These are phyloP conservation scores for Pythium utonaiense DNA, from an alignment of 352 stramenopile genomes.

Conservation along the genomic window DNA sequence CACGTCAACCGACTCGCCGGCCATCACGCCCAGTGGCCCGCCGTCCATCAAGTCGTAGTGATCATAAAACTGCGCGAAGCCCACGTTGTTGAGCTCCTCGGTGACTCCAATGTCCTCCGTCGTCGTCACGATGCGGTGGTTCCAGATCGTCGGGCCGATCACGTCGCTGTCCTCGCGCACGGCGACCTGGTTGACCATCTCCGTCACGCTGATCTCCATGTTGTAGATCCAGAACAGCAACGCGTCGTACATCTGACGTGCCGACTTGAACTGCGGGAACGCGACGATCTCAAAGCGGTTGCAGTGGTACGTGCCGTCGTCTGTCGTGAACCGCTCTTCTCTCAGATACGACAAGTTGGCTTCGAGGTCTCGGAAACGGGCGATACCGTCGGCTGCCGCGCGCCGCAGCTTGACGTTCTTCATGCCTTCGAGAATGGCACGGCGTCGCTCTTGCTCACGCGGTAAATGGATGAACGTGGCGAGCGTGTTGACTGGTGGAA, in stretches of 20 bases:
- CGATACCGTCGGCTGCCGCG: conserved; percentile 9
- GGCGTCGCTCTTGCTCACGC: conserved; percentile 1
- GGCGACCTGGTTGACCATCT: too few species aligned
- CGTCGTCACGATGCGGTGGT: conserved; percentile 40
- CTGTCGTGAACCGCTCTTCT: too few species aligned
- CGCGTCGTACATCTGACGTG: too few species aligned
- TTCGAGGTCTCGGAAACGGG: conserved; percentile 7
- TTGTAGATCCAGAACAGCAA: too few species aligned
- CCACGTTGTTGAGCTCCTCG: conserved; percentile 18
- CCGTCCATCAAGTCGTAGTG: background rate
- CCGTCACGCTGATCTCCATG: too few species aligned
- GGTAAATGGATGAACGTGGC: conserved; percentile 19
- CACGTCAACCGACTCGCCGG: conserved; percentile 31
- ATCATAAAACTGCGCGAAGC: conserved; percentile 28
- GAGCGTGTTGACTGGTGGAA: conserved; percentile 11
- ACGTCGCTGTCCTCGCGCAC: too few species aligned
- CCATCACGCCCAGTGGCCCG: conserved; percentile 22
- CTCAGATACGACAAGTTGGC: background rate
- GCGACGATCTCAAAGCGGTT: too few species aligned
- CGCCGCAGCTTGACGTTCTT: conserved; percentile 41
- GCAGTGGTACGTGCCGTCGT: too few species aligned
- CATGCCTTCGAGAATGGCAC: conserved; percentile 16
- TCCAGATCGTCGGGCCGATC: conserved; percentile 2
- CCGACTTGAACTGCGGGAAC: too few species aligned
- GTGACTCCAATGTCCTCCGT: conserved; percentile 11